A percentile compares a stretch with the other conserved stretches of the same genome.
These are phyloP conservation scores for Talaromyces funiculosus DNA, from an alignment of 2,329 filamentous ascomycete species.

Conservation along the genomic window DNA sequence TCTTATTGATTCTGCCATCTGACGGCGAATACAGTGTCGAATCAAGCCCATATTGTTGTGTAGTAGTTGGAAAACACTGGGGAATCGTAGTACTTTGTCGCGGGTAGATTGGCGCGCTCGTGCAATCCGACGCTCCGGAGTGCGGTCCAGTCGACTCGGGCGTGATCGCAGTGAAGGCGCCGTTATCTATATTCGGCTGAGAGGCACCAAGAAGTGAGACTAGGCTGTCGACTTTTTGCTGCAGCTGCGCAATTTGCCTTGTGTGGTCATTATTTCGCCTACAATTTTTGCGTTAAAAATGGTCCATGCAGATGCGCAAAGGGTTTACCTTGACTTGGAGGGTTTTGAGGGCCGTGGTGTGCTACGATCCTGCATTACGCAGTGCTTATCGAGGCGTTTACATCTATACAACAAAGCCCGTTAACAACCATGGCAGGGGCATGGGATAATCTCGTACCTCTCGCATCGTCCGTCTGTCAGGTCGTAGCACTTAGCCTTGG, in stretches of 20 bases:
- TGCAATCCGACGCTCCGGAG: slow-evolving; percentile 2
- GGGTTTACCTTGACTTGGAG: slow-evolving; percentile 6
- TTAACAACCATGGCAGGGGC: neutral
- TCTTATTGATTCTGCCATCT: neutral
- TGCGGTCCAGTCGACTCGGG: slow-evolving; percentile 2
- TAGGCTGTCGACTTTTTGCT: slow-evolving; percentile 10
- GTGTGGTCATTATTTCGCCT: slow-evolving; percentile 10
- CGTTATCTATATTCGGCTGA: slow-evolving; percentile 1
- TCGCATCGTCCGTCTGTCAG: slow-evolving; percentile 7
- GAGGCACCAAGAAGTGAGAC: slow-evolving; percentile 7
- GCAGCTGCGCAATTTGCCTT: slow-evolving; percentile 7
- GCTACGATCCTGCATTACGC: slow-evolving; percentile 12
- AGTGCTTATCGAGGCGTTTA: slow-evolving; percentile 12
- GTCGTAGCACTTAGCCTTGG: slow-evolving; percentile 10
- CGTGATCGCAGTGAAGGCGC: slow-evolving; percentile 2
- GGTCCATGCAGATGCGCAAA: neutral
- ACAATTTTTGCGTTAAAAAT: slow-evolving; percentile 2
- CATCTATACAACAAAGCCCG: neutral
- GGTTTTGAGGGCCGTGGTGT: slow-evolving; percentile 10
- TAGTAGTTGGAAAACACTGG: neutral
- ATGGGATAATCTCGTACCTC: slow-evolving; percentile 2
- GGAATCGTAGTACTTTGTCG: slow-evolving; percentile 3
- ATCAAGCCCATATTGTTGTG: slow-evolving; percentile 5
- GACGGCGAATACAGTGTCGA: neutral
- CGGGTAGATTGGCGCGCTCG: neutral